phyloP scores from a whole-genome alignment of 2,329 filamentous ascomycete species.

The Hymenoscyphus linearis region DNA sequence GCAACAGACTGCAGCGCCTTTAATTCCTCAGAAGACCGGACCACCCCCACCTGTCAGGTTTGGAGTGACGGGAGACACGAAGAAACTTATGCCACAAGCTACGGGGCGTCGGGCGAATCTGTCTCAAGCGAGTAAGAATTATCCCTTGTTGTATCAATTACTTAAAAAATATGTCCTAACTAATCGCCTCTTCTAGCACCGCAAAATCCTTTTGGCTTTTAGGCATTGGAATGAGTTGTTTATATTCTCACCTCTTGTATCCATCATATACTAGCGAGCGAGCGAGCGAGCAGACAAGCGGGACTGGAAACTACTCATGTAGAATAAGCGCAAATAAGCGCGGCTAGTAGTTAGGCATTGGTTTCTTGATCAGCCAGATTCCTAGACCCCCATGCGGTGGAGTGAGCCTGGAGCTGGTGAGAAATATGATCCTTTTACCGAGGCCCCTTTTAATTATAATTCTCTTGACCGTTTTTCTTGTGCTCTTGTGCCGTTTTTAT shows the following conservation, averaged over 20 bases:
- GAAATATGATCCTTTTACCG: not conserved
- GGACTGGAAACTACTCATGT: not conserved
- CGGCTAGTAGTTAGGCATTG: not conserved
- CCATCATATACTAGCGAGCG: not conserved
- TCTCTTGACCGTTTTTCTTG: not conserved
- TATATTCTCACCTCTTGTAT: not conserved
- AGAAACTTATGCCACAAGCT: conserved; percentile 77
- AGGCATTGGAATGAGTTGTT: conserved; percentile 20
- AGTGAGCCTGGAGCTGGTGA: not conserved
- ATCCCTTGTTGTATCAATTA: conserved; percentile 2
- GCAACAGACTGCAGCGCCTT: conserved; percentile 52
- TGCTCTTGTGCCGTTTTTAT: not conserved
- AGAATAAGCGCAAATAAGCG: not conserved
- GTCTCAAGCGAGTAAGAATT: conserved; percentile 85
- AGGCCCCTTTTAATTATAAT: not conserved
- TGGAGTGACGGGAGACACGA: conserved; percentile 66
- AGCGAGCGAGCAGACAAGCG: not conserved
- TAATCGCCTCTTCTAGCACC: conserved; percentile 43
- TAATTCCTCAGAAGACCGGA: conserved; percentile 75
- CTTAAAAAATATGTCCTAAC: conserved; percentile 14
- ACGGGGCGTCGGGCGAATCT: conserved; percentile 89
- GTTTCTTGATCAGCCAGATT: not conserved
- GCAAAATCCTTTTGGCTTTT: conserved; percentile 67
- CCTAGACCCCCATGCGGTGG: not conserved
- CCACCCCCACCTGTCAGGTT: conserved; percentile 86